Base-by-base conservation (phyloP, 495 filamentous ascomycete species). In the Umbilicaria muhlenbergii region DNA sequence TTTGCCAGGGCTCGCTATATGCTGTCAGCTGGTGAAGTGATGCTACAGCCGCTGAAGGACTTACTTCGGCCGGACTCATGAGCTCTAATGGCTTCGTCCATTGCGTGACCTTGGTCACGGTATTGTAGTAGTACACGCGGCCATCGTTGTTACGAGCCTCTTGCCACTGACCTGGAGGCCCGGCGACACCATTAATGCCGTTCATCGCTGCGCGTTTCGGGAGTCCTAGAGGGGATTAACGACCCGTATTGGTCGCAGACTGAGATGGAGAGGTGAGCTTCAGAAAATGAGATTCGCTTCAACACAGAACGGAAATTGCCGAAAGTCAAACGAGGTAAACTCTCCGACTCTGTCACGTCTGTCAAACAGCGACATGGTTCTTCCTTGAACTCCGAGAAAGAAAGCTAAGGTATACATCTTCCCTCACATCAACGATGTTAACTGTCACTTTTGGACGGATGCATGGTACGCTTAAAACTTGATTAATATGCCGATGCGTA, bases 61-160 rank as follows among this genome's bases (percentile, higher is more conserved):
- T 50, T 62, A 93, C 88, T 77, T 94, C 88, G 19, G 80, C 78
- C 11, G 75, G 75, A 1, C 74, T 83, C 87, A 94, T 91, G 60
- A 95, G 59, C 34, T 89, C 92, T 49, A 77, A 70, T 15, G 91
- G 91, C 62, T 94, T 95, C 34, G 76, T 78, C 91, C 91, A 98
- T 75, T 87, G 81, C 28, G 89, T 95, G 31, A 69, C 80, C 55
- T 91, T 88, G 4, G 86, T 94, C 47, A 79, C 64, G 3, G 75
- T 64, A 61, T 96, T 93, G 66, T 86, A 94, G 57, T 93, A 98
- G 63, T 98, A 98, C n/a, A 78, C 66, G 40, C 85, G 74, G 34
- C 91, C 91, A 51, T 93, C 89, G 3, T 77, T 58, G 53, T 81
- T 83, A 52, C 79, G 78, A 42, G 85, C 81, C 65, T 91, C 84